These are phyloP conservation scores for Stevia rebaudiana DNA, from an alignment of 140 eudicot genomes.

Conservation along the genomic window DNA sequence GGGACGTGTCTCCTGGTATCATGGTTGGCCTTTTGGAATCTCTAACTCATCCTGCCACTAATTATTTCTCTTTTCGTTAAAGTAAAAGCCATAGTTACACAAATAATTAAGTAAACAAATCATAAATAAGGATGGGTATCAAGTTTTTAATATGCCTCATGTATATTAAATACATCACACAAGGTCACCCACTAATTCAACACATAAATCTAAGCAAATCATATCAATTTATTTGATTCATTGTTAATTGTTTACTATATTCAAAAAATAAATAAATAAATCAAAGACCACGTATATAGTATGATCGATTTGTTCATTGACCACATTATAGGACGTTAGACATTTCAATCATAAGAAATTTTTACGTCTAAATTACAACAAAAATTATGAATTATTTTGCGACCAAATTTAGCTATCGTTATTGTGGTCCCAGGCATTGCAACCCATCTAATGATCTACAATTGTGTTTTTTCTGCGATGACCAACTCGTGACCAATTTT, in stretches of 20 bases:
- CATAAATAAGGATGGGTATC: not conserved
- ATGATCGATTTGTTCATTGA: not conserved
- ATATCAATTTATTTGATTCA: no score
- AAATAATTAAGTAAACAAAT: not conserved
- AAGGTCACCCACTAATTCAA: not conserved
- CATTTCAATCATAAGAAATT: no score
- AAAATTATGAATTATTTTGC: no score
- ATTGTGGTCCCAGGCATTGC: no score
- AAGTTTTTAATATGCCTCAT: not conserved
- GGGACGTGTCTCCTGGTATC: slow-evolving; percentile 22
- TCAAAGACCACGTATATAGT: not conserved
- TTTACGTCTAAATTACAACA: no score
- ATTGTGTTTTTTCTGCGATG: no score
- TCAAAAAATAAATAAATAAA: no score
- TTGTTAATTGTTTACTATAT: no score
- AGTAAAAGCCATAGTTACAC: slow-evolving; percentile 13
- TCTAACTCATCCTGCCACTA: slow-evolving; percentile 22
- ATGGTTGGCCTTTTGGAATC: slow-evolving; percentile 24
- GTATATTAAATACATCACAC: not conserved
- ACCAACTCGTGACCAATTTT: no score
- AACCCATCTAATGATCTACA: no score
- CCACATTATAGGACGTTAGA: not conserved
- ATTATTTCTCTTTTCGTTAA: slow-evolving; percentile 5
- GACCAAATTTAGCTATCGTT: no score
- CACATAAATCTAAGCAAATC: no score